Percentiles rank a stretch among this genome's conserved stretches.
Conservation (phyloP, 306 rosid species). For the Chamaecrista fasciculata region DNA sequence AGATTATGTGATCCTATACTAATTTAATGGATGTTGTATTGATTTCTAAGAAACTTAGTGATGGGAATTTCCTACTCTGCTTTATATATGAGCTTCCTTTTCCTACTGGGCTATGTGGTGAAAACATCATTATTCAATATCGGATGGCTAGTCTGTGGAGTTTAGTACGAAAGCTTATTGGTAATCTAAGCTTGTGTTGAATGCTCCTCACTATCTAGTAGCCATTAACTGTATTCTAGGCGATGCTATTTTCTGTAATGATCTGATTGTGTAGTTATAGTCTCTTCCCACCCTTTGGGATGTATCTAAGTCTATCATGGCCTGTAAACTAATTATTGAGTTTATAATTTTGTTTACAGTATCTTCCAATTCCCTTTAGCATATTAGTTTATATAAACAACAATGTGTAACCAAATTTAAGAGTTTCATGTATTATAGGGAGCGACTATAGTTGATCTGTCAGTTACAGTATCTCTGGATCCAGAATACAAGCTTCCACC, state of each 20-base stretch:
- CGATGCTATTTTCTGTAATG: not conserved
- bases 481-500: conserved; percentile 87
- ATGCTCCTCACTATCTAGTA: not conserved
- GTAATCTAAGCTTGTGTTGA: conserved; percentile 9
- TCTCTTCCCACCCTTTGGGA: not conserved
- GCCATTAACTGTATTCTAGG: not conserved
- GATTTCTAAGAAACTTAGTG: conserved; percentile 16
- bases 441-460: conserved; percentile 86
- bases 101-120: not conserved
- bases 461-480: conserved; percentile 69
- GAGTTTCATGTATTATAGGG: conserved; percentile 58
- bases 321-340: not conserved
- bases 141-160: not conserved
- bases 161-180: conserved; percentile 16
- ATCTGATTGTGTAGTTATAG: conserved; percentile 16
- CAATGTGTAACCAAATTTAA: conserved; percentile 20
- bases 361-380: conserved; percentile 5
- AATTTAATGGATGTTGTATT: conserved; percentile 7
- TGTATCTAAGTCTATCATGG: conserved; percentile 9
- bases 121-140: conserved; percentile 4
- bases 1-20: not conserved
- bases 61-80: not conserved
- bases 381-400: not conserved
- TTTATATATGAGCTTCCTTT: not conserved
- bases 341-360: not conserved